Evolutionary conservation across 352 stramenopile genomes (phyloP).

Genomic region (Globisporangium sylvaticum): DNA sequence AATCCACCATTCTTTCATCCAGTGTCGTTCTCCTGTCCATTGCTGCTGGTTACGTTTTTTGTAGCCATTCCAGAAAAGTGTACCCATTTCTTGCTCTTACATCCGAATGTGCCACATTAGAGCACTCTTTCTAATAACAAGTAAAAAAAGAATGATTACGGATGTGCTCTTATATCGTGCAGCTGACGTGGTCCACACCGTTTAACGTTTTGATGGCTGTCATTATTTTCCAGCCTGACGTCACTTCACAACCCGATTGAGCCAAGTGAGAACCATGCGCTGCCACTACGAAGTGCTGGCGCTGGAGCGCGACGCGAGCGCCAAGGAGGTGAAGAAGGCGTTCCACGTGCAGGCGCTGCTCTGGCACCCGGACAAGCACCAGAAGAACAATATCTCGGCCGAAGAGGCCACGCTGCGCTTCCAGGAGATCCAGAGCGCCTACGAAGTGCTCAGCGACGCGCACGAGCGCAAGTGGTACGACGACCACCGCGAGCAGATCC

Average conservation of each 20-base stretch:
- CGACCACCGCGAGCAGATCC: slow-evolving; percentile 83
- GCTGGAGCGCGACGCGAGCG: slow-evolving; percentile 48
- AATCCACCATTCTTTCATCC: too few species aligned
- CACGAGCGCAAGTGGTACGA: slow-evolving; percentile 89
- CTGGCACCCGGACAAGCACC: slow-evolving; percentile 87
- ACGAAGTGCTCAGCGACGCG: slow-evolving; percentile 82
- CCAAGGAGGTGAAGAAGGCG: slow-evolving; percentile 68
- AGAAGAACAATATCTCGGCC: slow-evolving; percentile 58
- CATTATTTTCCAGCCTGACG: not conserved
- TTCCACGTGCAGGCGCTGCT: slow-evolving; percentile 72
- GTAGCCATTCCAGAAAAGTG: not conserved
- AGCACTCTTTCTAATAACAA: too few species aligned
- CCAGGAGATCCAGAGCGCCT: slow-evolving; percentile 84
- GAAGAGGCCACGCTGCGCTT: slow-evolving; percentile 80
- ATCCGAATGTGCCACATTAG: not conserved
- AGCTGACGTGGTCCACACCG: not conserved
- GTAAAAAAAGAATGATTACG: not conserved
- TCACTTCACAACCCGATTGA: not conserved
- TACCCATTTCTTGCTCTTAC: not conserved
- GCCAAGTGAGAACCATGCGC: slow-evolving; percentile 31
- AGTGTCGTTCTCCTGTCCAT: not conserved
- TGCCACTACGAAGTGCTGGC: slow-evolving; percentile 85
- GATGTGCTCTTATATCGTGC: not conserved
- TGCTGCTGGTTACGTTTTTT: not conserved
- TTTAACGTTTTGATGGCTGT: not conserved